phyloP scores from a whole-genome alignment of 192 early-diverging fungal genomes.

The Umbelopsis ramanniana region DNA sequence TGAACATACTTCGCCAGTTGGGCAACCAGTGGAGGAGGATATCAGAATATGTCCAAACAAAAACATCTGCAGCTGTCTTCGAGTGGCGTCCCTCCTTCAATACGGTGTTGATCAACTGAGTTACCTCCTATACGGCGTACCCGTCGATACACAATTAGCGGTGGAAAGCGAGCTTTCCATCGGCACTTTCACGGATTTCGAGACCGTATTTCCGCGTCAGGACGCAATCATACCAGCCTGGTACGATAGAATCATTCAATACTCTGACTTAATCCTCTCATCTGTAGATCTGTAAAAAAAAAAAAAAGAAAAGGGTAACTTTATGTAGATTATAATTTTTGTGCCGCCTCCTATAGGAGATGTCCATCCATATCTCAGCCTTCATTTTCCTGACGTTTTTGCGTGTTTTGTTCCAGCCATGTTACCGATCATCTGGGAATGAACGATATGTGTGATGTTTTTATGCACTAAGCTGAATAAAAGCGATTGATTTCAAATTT shows the following conservation, averaged over 20 bases:
- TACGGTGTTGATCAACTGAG: slow-evolving; percentile 57
- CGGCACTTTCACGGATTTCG: background rate
- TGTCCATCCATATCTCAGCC: background rate
- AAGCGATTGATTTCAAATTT: too few relatives aligned
- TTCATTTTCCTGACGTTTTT: too few relatives aligned
- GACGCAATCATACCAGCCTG: background rate
- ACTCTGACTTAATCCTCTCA: background rate
- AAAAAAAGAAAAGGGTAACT: background rate
- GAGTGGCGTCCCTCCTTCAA: slow-evolving; percentile 45
- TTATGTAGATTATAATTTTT: background rate
- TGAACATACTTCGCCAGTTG: background rate
- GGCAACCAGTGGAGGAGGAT: background rate
- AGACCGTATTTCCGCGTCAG: background rate
- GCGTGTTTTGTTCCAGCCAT: too few relatives aligned
- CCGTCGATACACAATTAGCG: slow-evolving; percentile 42
- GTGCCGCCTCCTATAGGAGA: background rate
- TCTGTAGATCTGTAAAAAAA: background rate
- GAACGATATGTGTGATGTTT: too few relatives aligned
- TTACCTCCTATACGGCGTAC: slow-evolving; percentile 55
- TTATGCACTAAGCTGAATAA: too few relatives aligned
- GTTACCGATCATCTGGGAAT: too few relatives aligned
- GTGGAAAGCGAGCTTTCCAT: slow-evolving; percentile 51
- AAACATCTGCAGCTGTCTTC: slow-evolving; percentile 14
- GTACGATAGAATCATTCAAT: background rate
- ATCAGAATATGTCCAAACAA: background rate